phyloP scores from a whole-genome alignment of 768 basidiomycete genomes.

The Imleria badia region DNA sequence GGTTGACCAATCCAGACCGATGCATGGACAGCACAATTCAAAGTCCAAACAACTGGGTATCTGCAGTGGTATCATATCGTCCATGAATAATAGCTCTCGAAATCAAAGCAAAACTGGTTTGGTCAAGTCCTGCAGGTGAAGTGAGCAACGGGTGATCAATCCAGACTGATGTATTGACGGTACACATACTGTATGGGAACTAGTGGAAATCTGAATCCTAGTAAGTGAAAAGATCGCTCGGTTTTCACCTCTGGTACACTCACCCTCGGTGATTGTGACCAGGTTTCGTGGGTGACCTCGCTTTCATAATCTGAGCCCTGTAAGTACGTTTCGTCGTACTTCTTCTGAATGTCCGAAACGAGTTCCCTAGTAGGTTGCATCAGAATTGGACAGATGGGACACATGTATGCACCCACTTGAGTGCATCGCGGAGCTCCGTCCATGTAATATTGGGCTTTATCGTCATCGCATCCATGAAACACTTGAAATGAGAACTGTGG shows the following conservation, averaged over 20 bases:
- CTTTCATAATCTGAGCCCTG: neutral
- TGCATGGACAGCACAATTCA: neutral
- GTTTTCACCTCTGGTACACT: conserved; percentile 2
- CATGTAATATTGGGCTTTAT: conserved; percentile 16
- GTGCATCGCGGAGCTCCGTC: conserved; percentile 16
- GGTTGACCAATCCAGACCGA: neutral
- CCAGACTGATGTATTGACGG: neutral
- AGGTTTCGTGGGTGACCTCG: neutral
- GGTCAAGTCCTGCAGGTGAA: conserved; percentile 13
- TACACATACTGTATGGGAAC: conserved; percentile 8
- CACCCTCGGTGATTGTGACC: conserved; percentile 24
- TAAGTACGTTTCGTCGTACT: conserved; percentile 8
- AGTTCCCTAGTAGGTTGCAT: conserved; percentile 5
- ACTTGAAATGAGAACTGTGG: conserved; percentile 5
- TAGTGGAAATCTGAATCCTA: conserved; percentile 10
- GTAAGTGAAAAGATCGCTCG: neutral
- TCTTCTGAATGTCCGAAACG: conserved; percentile 12
- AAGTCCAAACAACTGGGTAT: neutral
- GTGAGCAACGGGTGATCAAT: neutral
- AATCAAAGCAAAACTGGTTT: conserved; percentile 8
- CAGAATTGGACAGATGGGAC: neutral
- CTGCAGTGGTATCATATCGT: conserved; percentile 1
- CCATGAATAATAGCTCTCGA: neutral
- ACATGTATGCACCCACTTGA: conserved; percentile 12
- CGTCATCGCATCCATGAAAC: conserved; percentile 16